Conservation (phyloP, 441 rosid genomes). For the Jatropha podagrica region DNA sequence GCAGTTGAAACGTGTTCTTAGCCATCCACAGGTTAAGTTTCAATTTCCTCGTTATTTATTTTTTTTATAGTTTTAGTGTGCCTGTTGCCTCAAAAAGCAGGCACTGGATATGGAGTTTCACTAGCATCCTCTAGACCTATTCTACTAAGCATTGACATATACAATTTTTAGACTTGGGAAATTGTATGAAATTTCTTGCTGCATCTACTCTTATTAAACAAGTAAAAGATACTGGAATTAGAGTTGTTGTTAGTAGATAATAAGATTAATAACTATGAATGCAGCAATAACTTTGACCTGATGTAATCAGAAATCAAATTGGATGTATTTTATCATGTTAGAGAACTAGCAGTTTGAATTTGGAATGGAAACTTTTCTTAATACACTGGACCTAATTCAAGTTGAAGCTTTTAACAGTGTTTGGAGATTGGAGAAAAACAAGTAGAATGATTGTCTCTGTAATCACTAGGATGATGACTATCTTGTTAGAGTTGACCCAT, state of each 20-base stretch:
- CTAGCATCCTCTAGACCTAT: background rate
- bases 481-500: background rate
- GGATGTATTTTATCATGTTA: background rate
- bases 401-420: background rate
- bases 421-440: background rate
- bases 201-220: background rate
- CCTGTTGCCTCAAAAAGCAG: background rate
- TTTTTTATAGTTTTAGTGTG: background rate
- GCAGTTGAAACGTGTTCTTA: conserved; percentile 49
- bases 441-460: background rate
- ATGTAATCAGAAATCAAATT: background rate
- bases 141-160: background rate
- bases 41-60: background rate
- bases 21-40: conserved; percentile 54
- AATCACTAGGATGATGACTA: background rate
- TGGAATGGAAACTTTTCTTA: background rate
- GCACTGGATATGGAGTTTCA: background rate
- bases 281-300: background rate
- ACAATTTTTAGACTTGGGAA: background rate
- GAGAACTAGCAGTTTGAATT: conserved; percentile 6
- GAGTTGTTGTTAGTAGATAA: background rate
- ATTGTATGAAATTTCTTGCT: background rate
- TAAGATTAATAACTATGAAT: background rate
- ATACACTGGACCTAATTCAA: background rate
- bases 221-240: background rate